Base-by-base conservation (phyloP, 441 rosid species). In the Daphne laureola region DNA sequence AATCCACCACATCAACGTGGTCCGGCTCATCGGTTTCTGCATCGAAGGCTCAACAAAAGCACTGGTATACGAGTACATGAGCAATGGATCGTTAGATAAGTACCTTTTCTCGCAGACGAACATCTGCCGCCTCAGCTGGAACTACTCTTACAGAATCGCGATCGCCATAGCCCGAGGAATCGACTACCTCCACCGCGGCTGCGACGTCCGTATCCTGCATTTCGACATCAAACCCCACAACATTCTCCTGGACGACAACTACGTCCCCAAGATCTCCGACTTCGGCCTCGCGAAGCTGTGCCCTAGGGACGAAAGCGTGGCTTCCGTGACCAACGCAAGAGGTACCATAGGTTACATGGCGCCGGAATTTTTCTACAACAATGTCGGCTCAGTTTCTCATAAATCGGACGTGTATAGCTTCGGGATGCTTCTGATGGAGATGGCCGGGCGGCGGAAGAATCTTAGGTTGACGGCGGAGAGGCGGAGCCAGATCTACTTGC, bases 371-470 rank as follows among this genome's bases (percentile, higher is more conserved):
- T 75, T 73, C 61, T 51, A 61, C 58, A 59, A 75, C 48, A 73
- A 70, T 49, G 23, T 78, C 0, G 78, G 80, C 15, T 66, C 52
- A 4, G 65, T 67, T 16, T 75, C 78, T 46, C 50, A 63, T 36
- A 70, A 73, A 40, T 75, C 71, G 0, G 80, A 75, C 17, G 74
- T 75, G 18, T 75, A 75, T 43, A 73, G 78, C 67, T 78, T 55
- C 7, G 78, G 83, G 8, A 78, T 75, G 78, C 18, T 75, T 6
- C 13, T 75, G 9, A 14, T 78, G 2, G 75, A 73, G 56, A 75
- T 75, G 73, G 64, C 55, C 26, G 71, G 57, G 7, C 57, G 21
- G 52, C 59, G 49, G 40, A 69, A 56, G 16, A 14, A 31, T 15
- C 15, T 31, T 5, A 27, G 43, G 12, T 5, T 17, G 40, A 5